phyloP scores from a whole-genome alignment of 768 basidiomycete species.

The Hygrocybe coccinea region DNA sequence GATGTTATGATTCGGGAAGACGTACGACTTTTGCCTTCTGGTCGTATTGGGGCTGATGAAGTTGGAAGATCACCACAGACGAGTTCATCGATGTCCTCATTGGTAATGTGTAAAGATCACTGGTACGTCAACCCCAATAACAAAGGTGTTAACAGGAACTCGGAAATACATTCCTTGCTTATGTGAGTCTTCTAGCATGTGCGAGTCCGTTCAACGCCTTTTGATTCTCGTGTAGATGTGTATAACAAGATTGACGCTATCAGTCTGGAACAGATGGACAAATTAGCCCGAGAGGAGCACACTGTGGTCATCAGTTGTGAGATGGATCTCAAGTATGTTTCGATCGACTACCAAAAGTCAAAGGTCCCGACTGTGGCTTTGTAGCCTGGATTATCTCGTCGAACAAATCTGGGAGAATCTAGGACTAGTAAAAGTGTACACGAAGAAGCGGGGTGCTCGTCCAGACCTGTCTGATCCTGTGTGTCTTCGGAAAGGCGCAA shows the following conservation, averaged over 20 bases:
- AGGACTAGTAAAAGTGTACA: conserved; percentile 86
- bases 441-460: conserved; percentile 92
- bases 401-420: conserved; percentile 78
- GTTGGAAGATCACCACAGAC: conserved; percentile 78
- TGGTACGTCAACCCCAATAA: neutral
- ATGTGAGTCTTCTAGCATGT: conserved; percentile 46
- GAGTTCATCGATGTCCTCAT: conserved; percentile 99
- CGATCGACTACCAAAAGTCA: neutral
- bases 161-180: conserved; percentile 94
- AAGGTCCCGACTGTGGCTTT: conserved; percentile 5
- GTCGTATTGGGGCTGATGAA: conserved; percentile 7
- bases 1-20: conserved; percentile 99
- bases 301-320: conserved; percentile 97
- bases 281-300: conserved; percentile 73
- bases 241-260: conserved; percentile 97
- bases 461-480: conserved; percentile 92
- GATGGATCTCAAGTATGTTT: conserved; percentile 76
- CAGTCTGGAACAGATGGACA: conserved; percentile 77
- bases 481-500: conserved; percentile 84
- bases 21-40: conserved; percentile 42
- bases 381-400: conserved; percentile 66
- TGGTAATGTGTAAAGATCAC: conserved; percentile 40
- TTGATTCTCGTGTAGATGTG: conserved; percentile 51
- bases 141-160: conserved; percentile 49
- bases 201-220: neutral